Evolutionary conservation across 495 filamentous ascomycete genomes (phyloP), one percentile per base, ranked within the genome.

Genomic region (Hamigera avellanea): DNA sequence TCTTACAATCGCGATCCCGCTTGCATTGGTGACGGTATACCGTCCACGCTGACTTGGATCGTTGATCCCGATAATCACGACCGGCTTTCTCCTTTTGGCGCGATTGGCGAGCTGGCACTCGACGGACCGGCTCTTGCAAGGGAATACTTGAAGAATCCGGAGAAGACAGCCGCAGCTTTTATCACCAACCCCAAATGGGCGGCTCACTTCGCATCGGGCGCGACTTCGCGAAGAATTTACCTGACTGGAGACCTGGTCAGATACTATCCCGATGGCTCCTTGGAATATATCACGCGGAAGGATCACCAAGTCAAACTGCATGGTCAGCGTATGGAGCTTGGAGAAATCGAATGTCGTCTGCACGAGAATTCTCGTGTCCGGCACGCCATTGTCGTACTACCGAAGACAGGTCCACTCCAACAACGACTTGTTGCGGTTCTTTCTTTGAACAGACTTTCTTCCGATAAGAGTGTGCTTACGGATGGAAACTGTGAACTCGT

Each of bases 281-380:
- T 78, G 15, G 47, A 54, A 19, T 70, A 59, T 40, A 51, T 81
- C 10, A 76, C 76, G 19, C 69, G 79, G 4, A 75, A 75, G 36
- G 79, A 83, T 36, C 65, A 73, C 33, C 76, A 81, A 45, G 73
- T 80, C 16, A 83, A 83, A 45, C 50, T 83, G 0, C 66, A 72
- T n/a, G 79, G 79, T 4, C 78, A 81, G 40, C 64, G 79, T 10
- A 73, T 83, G 49, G 79, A 83, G 44, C 57, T 81, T 6, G 71
- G 67, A 13, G 64, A 68, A 31, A 66, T 66, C 15, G 64, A 68
- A 19, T 54, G 59, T 51, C 54, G 63, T 19, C 45, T 69, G 3
- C 43, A 50, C 27, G 52, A 53, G 14, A 46, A 59, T 35, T 8
- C 40, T 7, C 50, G 35, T 6, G 42, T 67, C 13, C 56, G 62